Evolutionary conservation across 371 early-diverging fungal species (phyloP).

Genomic region (Syncephalis fuscata): DNA sequence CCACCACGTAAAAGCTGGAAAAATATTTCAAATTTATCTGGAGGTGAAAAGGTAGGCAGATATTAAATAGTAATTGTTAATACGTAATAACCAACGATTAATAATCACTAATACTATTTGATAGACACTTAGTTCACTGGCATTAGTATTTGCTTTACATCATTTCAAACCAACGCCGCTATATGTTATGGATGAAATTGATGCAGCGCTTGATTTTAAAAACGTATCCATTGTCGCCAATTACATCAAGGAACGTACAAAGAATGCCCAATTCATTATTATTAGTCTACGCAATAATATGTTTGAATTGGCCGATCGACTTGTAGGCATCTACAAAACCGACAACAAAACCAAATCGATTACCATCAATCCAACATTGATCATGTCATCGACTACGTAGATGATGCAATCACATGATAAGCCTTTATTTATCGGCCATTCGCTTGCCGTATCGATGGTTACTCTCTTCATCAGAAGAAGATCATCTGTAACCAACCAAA

Average conservation of each 20-base stretch:
- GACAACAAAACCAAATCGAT: constrained; percentile 34
- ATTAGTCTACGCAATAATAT: constrained; percentile 99
- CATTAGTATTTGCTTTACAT: constrained; percentile 99
- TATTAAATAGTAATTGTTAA: not conserved
- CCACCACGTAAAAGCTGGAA: constrained; percentile 99
- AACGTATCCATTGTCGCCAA: constrained; percentile 99
- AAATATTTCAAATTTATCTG: constrained; percentile 96
- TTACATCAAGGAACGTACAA: constrained; percentile 97
- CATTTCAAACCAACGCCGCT: constrained; percentile 98
- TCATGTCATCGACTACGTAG: not conserved
- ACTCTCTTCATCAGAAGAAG: too few species aligned
- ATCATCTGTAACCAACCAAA: too few species aligned
- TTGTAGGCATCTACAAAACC: constrained; percentile 99
- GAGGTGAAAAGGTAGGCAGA: constrained; percentile 93
- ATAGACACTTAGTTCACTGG: constrained; percentile 92
- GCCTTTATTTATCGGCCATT: too few species aligned
- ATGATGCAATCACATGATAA: not conserved
- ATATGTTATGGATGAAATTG: constrained; percentile 99
- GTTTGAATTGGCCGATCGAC: constrained; percentile 97
- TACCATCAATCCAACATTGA: constrained; percentile 13
- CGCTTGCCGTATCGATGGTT: too few species aligned
- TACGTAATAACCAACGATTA: too few species aligned
- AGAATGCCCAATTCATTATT: constrained; percentile 97
- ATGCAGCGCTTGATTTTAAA: constrained; percentile 99
- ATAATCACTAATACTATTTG: too few species aligned